These are phyloP conservation scores for Alternaria arbusti DNA, from an alignment of 2,329 filamentous ascomycete species.

Conservation along the genomic window DNA sequence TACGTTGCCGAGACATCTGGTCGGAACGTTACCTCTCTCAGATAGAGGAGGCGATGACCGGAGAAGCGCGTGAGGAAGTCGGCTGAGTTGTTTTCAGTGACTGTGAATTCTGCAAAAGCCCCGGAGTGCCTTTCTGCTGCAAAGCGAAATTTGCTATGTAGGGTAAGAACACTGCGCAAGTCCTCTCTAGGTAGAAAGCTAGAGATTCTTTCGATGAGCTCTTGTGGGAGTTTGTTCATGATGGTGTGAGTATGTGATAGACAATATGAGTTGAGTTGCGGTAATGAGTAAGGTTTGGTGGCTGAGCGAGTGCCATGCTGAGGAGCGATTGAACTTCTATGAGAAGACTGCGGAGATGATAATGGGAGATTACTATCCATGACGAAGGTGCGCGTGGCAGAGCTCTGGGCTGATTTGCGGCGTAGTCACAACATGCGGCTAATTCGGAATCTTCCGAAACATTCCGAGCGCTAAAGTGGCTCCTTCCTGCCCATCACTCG, in stretches of 20 bases:
- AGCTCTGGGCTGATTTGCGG: not conserved
- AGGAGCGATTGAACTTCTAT: not conserved
- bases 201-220: not conserved
- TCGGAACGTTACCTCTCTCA: not conserved
- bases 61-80: not conserved
- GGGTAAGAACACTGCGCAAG: not conserved
- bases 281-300: not conserved
- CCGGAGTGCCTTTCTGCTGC: not conserved
- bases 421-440: not conserved
- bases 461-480: not conserved
- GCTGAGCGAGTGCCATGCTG: not conserved
- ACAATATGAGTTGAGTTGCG: not conserved
- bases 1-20: not conserved
- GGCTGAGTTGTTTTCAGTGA: not conserved
- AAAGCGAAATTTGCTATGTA: not conserved
- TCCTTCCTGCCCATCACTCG: not conserved
- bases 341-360: not conserved
- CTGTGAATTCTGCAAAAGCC: not conserved
- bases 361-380: not conserved
- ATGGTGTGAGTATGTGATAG: not conserved
- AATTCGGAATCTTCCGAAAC: not conserved
- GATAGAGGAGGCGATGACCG: not conserved
- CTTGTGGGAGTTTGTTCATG: not conserved
- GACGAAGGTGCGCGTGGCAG: not conserved
- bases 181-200: not conserved